Conservation (phyloP, 768 basidiomycete species). For the Boletus reticulatus region DNA sequence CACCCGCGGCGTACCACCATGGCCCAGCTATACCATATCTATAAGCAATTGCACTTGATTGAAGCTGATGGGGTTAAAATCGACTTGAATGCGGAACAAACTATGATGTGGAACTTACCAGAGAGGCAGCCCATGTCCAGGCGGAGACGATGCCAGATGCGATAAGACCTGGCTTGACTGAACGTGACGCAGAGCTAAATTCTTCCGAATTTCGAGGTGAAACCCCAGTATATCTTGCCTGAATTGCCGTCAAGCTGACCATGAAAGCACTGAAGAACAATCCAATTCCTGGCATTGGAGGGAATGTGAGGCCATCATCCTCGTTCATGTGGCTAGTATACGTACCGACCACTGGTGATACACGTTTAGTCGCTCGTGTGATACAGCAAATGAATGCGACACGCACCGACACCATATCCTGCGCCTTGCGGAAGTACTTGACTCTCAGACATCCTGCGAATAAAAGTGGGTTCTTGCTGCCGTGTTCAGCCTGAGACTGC, state of each 20-base stretch:
- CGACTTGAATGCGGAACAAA: not conserved
- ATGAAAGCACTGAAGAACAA: conserved; percentile 85
- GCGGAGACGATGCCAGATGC: conserved; percentile 91
- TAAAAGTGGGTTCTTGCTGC: not conserved
- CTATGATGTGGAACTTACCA: conserved; percentile 37
- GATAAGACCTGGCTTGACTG: conserved; percentile 88
- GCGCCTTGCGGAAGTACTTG: conserved; percentile 72
- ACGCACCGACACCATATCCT: conserved; percentile 79
- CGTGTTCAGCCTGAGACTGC: not conserved
- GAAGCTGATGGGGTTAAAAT: conserved; percentile 43
- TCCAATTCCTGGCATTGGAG: conserved; percentile 63
- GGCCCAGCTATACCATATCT: conserved; percentile 83
- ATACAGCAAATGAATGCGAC: not conserved
- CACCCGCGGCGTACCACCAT: conserved; percentile 93
- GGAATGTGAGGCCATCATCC: not conserved
- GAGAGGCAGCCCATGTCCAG: conserved; percentile 85
- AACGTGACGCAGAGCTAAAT: conserved; percentile 78
- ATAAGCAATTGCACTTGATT: conserved; percentile 83
- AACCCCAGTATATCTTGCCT: conserved; percentile 80
- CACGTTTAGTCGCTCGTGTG: not conserved
- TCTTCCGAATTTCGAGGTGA: conserved; percentile 81
- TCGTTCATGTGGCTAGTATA: not conserved
- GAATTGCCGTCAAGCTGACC: conserved; percentile 73
- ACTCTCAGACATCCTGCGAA: conserved; percentile 22
- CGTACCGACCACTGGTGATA: conserved; percentile 49